A percentile compares a stretch with the other conserved stretches of the same genome.
Conservation (phyloP, 371 early-diverging fungal species). For the Rhizopus arrhizus region DNA sequence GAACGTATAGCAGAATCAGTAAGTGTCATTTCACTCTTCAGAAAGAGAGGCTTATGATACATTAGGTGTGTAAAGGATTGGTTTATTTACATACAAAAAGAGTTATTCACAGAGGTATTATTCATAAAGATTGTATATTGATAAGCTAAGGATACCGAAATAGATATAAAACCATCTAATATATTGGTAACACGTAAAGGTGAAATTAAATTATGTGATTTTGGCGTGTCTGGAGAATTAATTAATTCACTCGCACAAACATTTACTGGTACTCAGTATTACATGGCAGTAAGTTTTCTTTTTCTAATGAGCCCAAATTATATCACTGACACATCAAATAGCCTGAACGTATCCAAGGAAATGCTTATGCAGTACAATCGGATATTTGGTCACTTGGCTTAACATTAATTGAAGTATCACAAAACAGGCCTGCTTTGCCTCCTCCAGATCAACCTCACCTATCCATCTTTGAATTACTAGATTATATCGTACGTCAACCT, state of each 20-base stretch:
- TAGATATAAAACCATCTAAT: conserved; percentile 91
- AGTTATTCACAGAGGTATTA: conserved; percentile 82
- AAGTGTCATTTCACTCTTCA: conserved; percentile 17
- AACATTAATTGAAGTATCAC: conserved; percentile 91
- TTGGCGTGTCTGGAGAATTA: conserved; percentile 92
- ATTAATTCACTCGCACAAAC: conserved; percentile 92
- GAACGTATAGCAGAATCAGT: conserved; percentile 81
- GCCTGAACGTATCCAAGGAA: conserved; percentile 95
- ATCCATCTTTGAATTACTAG: conserved; percentile 86
- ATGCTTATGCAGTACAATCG: conserved; percentile 82
- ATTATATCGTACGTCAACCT: conserved; percentile 86
- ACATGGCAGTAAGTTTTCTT: conserved; percentile 86
- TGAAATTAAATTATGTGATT: conserved; percentile 94
- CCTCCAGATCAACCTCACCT: conserved; percentile 64
- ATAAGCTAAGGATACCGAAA: not conserved
- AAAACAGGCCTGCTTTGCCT: conserved; percentile 86
- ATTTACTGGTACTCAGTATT: conserved; percentile 94
- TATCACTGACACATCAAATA: conserved; percentile 29
- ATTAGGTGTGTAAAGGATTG: conserved; percentile 72
- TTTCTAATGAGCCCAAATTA: not conserved
- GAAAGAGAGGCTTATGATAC: not conserved
- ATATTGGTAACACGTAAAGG: conserved; percentile 85
- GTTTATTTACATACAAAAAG: conserved; percentile 75
- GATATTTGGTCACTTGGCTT: conserved; percentile 96
- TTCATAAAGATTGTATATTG: conserved; percentile 4